phyloP scores from a whole-genome alignment of 2,329 filamentous ascomycete species.

The Ophiobolus disseminans region DNA sequence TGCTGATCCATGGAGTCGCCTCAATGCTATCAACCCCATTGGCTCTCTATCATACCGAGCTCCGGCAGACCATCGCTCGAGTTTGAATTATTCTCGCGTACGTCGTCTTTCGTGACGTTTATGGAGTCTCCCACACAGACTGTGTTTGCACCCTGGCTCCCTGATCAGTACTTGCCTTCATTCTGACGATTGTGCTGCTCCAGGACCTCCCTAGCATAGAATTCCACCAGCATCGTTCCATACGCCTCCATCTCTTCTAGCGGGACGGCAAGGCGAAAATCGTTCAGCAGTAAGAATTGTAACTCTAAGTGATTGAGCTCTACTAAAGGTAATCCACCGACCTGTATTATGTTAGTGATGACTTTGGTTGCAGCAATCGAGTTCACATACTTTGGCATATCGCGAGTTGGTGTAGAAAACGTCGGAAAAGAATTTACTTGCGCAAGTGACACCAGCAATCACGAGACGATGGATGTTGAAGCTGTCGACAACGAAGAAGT shows the following conservation, averaged over 20 bases:
- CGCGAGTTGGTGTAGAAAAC: slow-evolving; percentile 99
- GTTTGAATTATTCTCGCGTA: too few relatives aligned
- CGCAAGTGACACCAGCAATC: slow-evolving; percentile 95
- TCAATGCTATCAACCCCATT: background rate
- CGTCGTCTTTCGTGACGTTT: too few relatives aligned
- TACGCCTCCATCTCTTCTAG: slow-evolving; percentile 97
- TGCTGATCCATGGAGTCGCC: background rate
- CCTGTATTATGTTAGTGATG: slow-evolving; percentile 62
- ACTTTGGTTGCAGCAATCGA: background rate
- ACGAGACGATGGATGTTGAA: slow-evolving; percentile 98
- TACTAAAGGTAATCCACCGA: slow-evolving; percentile 87
- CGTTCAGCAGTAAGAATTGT: slow-evolving; percentile 93
- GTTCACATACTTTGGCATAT: slow-evolving; percentile 86
- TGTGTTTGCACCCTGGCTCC: background rate
- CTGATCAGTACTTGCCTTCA: slow-evolving; percentile 19
- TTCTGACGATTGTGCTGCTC: slow-evolving; percentile 59
- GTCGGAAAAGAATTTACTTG: slow-evolving; percentile 99
- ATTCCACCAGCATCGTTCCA: slow-evolving; percentile 97
- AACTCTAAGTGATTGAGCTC: slow-evolving; percentile 96
- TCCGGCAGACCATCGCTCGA: too few relatives aligned
- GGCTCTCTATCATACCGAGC: too few relatives aligned
- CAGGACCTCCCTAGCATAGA: slow-evolving; percentile 91
- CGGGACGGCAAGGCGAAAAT: slow-evolving; percentile 90
- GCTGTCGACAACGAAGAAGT: slow-evolving; percentile 95
- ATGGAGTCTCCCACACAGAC: background rate